Conservation (phyloP, 768 basidiomycete genomes). For the Pholiota molesta region DNA sequence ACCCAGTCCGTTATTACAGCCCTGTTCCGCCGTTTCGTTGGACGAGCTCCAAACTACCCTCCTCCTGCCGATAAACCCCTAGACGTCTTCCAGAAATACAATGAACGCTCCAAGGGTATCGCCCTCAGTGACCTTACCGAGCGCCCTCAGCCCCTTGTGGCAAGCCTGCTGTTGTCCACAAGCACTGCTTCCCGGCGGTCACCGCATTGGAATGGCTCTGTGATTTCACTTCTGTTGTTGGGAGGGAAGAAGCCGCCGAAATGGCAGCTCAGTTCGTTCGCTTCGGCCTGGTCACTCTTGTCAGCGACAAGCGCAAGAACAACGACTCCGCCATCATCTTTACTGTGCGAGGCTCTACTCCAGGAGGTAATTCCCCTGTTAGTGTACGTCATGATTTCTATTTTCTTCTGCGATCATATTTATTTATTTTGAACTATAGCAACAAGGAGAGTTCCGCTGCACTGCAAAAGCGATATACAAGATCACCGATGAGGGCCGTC, state of each 20-base stretch:
- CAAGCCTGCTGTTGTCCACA: constrained; percentile 53
- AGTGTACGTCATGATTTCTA: constrained; percentile 50
- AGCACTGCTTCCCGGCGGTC: constrained; percentile 84
- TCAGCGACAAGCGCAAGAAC: constrained; percentile 90
- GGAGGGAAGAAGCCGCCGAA: constrained; percentile 95
- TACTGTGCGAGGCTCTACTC: constrained; percentile 82
- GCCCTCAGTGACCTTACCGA: constrained; percentile 73
- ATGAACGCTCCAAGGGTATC: constrained; percentile 78
- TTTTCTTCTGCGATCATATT: constrained; percentile 14
- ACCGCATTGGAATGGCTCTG: constrained; percentile 95
- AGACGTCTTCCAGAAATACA: constrained; percentile 73
- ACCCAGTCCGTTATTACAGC: constrained; percentile 92
- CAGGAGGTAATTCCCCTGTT: constrained; percentile 74
- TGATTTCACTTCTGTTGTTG: constrained; percentile 95
- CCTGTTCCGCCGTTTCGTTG: constrained; percentile 94
- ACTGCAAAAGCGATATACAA: constrained; percentile 95
- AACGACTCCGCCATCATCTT: constrained; percentile 93
- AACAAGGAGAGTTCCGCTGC: constrained; percentile 95
- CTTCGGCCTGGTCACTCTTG: constrained; percentile 86
- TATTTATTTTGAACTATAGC: constrained; percentile 44
- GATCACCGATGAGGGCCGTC: constrained; percentile 89
- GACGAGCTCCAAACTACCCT: constrained; percentile 82
- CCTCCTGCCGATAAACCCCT: constrained; percentile 46
- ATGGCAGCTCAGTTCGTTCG: constrained; percentile 98
- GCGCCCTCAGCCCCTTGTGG: constrained; percentile 55